Base-by-base conservation (phyloP, 306 rosid genomes). In the Potentilla sterilis region DNA sequence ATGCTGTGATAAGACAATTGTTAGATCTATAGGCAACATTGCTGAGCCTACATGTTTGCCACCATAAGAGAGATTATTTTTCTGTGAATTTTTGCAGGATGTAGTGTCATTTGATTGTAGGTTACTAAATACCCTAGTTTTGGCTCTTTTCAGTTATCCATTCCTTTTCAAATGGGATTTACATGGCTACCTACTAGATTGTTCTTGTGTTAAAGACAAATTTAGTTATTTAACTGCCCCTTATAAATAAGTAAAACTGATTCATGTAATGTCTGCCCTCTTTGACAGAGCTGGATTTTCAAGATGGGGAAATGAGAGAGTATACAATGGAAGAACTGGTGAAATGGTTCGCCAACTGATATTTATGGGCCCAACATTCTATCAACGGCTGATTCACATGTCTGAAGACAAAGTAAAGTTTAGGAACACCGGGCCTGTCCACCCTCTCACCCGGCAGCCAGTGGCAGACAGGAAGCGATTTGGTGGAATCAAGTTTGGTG, bases 281-380 rank as follows among this genome's bases (percentile, higher is more conserved):
- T 35, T 67, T 77, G 64, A 59, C 91, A 96, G 99, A 57, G 90
- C 93, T 79, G 98, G 98, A 79, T 96, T 92, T 83, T 85, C 92
- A 69, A 84, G 87, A 85, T 86, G 98, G 84, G 99, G 99, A 67
- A 92, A 86, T 71, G 99, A 95, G 87, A 87, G 98, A 77, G 99
- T 95, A 0, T 90, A 89, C 86, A 87, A 84, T 80, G 99, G 99
- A 14, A 82, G 92, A 78, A 95, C 99, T 1, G 99, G 99, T 35
- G 96, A 90, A 83, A 90, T 90, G 96, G 89, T 90, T 37, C 90
- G 87, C 10, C 86, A 95, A 0, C 96, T 95, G 15, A 89, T 95
- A 68, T 95, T 95, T 54, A 92, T 95, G 98, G 99, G 99, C 19
- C 99, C 99, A 9, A 92, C 97, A 7, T 95, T 95, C 85, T 95